Percentiles rank a stretch among this genome's conserved stretches.
Evolutionary conservation across 306 rosid species (phyloP).

Genomic region (Mucuna pruriens): DNA sequence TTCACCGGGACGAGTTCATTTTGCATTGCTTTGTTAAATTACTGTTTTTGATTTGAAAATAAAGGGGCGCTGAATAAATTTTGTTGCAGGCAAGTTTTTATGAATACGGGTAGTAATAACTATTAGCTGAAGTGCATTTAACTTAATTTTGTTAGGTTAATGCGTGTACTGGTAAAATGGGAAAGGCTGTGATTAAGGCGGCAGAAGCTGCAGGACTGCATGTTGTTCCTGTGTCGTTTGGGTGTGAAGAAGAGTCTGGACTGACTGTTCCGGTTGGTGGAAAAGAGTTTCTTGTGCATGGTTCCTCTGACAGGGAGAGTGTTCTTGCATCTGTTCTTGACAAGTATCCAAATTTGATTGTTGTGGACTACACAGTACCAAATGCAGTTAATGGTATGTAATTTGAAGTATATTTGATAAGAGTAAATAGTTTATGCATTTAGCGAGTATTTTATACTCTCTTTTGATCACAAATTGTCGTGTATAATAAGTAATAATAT

Average conservation of each 20-base stretch:
- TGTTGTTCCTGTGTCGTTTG: constrained; percentile 85
- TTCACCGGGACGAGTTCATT: background rate
- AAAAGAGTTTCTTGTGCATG: constrained; percentile 72
- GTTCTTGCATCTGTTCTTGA: constrained; percentile 63
- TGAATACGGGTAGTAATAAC: background rate
- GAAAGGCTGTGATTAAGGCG: constrained; percentile 76
- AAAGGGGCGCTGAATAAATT: background rate
- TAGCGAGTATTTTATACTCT: too few relatives aligned
- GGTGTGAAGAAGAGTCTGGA: constrained; percentile 73
- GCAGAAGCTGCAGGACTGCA: constrained; percentile 85
- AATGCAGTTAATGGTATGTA: constrained; percentile 81
- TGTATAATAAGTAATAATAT: too few relatives aligned
- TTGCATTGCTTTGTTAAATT: background rate
- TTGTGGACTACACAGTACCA: constrained; percentile 89
- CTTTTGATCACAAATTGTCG: too few relatives aligned
- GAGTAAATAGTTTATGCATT: too few relatives aligned
- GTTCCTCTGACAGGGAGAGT: constrained; percentile 75
- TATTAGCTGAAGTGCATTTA: background rate
- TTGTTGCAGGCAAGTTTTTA: background rate
- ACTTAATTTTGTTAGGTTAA: constrained; percentile 58
- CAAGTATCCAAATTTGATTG: constrained; percentile 74
- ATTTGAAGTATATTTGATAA: constrained; percentile 16
- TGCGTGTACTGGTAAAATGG: constrained; percentile 94
- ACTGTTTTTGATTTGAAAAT: background rate
- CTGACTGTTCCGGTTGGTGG: constrained; percentile 61